phyloP scores from a whole-genome alignment of 2,329 filamentous ascomycete genomes.

The Apiospora marii region DNA sequence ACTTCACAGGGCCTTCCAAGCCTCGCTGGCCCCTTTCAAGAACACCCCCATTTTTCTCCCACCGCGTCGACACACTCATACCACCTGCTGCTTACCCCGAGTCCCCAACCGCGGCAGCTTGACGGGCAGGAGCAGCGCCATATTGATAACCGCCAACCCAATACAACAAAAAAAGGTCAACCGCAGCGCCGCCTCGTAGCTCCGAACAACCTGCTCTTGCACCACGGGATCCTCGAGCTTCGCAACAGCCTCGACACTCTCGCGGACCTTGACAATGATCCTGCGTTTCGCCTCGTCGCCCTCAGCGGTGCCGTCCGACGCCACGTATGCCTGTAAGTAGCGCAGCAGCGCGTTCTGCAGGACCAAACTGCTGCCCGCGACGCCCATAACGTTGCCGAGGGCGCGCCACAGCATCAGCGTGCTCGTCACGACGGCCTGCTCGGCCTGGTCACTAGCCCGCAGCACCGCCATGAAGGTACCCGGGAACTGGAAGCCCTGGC shows the following conservation, averaged over 20 bases:
- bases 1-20: not conserved
- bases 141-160: conserved; percentile 55
- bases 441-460: conserved; percentile 63
- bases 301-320: conserved; percentile 10
- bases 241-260: conserved; percentile 62
- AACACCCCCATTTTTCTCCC: not conserved
- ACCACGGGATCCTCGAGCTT: conserved; percentile 49
- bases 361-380: conserved; percentile 74
- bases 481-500: conserved; percentile 71
- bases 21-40: too few species aligned
- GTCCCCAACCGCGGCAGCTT: conserved; percentile 61
- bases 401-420: conserved; percentile 77
- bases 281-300: conserved; percentile 60
- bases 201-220: conserved; percentile 61
- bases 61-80: too few species aligned
- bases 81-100: conserved; percentile 42
- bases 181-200: conserved; percentile 61
- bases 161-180: conserved; percentile 55
- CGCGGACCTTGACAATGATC: conserved; percentile 60
- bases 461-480: conserved; percentile 70
- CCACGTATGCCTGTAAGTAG: conserved; percentile 66
- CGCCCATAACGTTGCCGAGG: conserved; percentile 76
- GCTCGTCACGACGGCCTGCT: conserved; percentile 74
- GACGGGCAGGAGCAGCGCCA: conserved; percentile 58
- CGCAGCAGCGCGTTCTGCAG: conserved; percentile 74